Evolutionary conservation across 495 filamentous ascomycete genomes (phyloP), one percentile per base, ranked within the genome.

Genomic region (Barbatosphaeria neglecta): DNA sequence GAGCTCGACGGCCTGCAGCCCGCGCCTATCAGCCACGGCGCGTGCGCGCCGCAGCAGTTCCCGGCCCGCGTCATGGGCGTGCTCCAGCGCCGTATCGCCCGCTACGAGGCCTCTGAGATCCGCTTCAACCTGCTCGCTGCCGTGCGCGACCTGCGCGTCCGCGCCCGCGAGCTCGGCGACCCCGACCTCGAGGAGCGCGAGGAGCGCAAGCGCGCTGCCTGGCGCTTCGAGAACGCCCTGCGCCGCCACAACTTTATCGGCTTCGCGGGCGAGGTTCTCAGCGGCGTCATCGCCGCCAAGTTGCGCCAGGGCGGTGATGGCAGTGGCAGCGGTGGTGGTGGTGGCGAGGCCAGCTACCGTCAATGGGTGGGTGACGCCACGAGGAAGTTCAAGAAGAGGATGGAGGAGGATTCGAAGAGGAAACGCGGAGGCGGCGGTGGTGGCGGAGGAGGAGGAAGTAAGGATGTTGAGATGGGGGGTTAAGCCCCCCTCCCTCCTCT

Each of bases 181-280:
- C 50, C 55, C 43, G 90, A 95, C 64, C 64, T 75, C 60, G 62
- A 97, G 55, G 73, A 78, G 55, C 69, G 81, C 46, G 89, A 97
- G 76, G 81, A 90, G 74, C 66, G 74, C 61, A 95, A 94, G 79
- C 68, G 92, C 45, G 73, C 69, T 44, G 85, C 77, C 24, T 99
- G 92, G 93, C 75, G 77, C 56, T 97, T 90, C 80, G 92, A 99
- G 77, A 97, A 99, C 67, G 86, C 89, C 22, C 69, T 99, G 60
- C 66, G 92, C 48, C 66, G 86, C 56, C 90, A 92, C 64, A 99
- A 99, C 60, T 97, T 99, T 66, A 83, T 99, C 16, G 93, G 89
- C 0, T 95, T 99, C 60, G 82, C 89, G 44, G 87, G 86, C 37
- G 92, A 97, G 74, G 71, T 94, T 43, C 64, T 95, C 54, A 92